A percentile compares a stretch with the other conserved stretches of the same genome.
Evolutionary conservation across 2,329 filamentous ascomycete genomes (phyloP).

Genomic region (Neonectria coccinea): DNA sequence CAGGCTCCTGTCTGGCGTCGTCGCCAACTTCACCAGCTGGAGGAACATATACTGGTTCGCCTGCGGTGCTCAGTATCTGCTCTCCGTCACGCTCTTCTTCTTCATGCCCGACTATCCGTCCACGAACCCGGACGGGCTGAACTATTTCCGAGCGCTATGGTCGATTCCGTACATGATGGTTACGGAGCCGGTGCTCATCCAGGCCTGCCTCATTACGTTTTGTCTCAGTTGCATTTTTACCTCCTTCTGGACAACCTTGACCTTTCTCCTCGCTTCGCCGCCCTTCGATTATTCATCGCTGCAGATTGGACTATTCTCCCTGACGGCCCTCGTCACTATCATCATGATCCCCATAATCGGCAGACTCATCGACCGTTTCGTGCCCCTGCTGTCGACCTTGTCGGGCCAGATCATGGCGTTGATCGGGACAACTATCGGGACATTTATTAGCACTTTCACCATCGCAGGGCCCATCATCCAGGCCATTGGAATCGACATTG

Average conservation of each 20-base stretch:
- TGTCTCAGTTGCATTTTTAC: slow-evolving; percentile 65
- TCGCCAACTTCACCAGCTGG: slow-evolving; percentile 81
- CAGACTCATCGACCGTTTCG: slow-evolving; percentile 74
- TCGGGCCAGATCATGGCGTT: slow-evolving; percentile 70
- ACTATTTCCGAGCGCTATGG: slow-evolving; percentile 74
- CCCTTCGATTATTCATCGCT: slow-evolving; percentile 77
- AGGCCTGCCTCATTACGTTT: slow-evolving; percentile 76
- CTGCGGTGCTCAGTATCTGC: slow-evolving; percentile 75
- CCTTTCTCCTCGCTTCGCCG: slow-evolving; percentile 77
- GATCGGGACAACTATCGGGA: slow-evolving; percentile 73
- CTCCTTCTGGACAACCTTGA: slow-evolving; percentile 74
- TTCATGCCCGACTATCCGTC: slow-evolving; percentile 86
- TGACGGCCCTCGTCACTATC: slow-evolving; percentile 80
- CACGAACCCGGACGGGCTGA: slow-evolving; percentile 73
- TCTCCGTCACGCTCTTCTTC: slow-evolving; percentile 73
- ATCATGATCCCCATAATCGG: slow-evolving; percentile 76
- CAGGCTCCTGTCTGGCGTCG: slow-evolving; percentile 78
- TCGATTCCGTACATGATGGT: slow-evolving; percentile 73
- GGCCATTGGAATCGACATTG: slow-evolving; percentile 77
- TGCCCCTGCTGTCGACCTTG: slow-evolving; percentile 75
- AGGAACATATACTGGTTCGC: slow-evolving; percentile 83
- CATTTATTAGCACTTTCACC: slow-evolving; percentile 73
- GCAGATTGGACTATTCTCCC: slow-evolving; percentile 80
- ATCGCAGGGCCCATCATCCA: slow-evolving; percentile 80
- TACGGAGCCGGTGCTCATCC: slow-evolving; percentile 75